Evolutionary conservation across 768 basidiomycete species (phyloP), one percentile per base, ranked within the genome.

Genomic region (Psilocybe cubensis): DNA sequence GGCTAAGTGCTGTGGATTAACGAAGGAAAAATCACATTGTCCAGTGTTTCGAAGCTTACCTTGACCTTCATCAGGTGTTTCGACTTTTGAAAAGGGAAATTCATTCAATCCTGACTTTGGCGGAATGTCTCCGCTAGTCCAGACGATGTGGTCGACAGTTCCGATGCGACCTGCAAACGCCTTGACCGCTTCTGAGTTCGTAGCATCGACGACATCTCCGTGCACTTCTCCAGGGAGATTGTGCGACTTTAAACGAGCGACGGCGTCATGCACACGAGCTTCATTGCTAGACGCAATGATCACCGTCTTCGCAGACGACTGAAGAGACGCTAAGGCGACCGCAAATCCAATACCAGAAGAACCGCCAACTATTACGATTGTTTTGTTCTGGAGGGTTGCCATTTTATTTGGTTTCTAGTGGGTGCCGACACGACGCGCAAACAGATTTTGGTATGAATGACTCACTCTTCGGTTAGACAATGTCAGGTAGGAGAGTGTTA

Each of bases 151-250:
- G 24, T 41, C 40, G 11, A 52, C 40, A 10, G 20, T 27, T 3
- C 51, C 51, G 4, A 52, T 10, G 14, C n/a, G n/a, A n/a, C n/a
- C n/a, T n/a, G n/a, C n/a, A n/a, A n/a, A 52, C n/a, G 10, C 40
- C 35, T 52, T 52, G 38, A 52, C 23, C 7, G 51, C 51, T 7
- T 1, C 51, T 8, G 35, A 25, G 40, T 52, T 40, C 9, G 6
- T 52, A 7, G 51, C 51, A 33, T 52, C 51, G 10, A 52, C 27
- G 12, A 52, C 51, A 5, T 52, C 35, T 23, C 51, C 51, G 21
- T 40, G 51, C 11, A 52, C 51, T 23, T 52, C 21, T 11, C 51
- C 51, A 6, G 51, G 51, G 24, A 52, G 40, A 1, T 52, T 42
- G 35, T 42, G 40, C 35, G 23, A 21, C 28, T 52, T 23, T 0